Base-by-base conservation (phyloP, 2,329 filamentous ascomycete genomes). In the Alternaria postmessia region DNA sequence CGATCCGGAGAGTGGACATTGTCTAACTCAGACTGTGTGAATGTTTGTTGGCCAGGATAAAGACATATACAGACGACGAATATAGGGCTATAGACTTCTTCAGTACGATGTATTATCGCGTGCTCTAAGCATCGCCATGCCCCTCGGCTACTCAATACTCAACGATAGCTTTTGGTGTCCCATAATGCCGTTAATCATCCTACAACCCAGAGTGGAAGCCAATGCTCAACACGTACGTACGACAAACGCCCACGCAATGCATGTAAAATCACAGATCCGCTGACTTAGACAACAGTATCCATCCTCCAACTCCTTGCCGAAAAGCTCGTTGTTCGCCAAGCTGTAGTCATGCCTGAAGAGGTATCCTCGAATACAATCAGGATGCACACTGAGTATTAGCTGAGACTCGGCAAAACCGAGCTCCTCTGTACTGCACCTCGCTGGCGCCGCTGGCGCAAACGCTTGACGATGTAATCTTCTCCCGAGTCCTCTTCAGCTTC, bases 171-270 rank as follows among this genome's bases (percentile, higher is more conserved):
- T 51, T 41, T 49, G 46, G 32, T 49, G 36, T 49, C 46, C 46
- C 51, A 26, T 53, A 22, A 30, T 43, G 49, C 26, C 51, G 41
- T 49, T 53, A 32, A 54, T 26, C 20, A 47, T 58, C 55, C 34
- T 28, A 54, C 16, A 32, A 28, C 18, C 55, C 34, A 12, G 1
- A 30, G 36, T 41, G 30, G 7, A 58, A 49, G 46, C 30, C 46
- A 49, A 49, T 36, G 46, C 20, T 47, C 20, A 36, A 36, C 32
- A 16, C 12, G 0, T 11, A 16, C 18, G 18, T 32, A 34, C 18
- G 41, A 43, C 16, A 24, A 51, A 59, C 59, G 56, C 55, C 59
- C 22, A 52, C 56, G 59, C 59, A 59, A 62, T 59, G 59, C 56
- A 52, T 49, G 32, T 24, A 36, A 22, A 47, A n/a, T 14, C 41